Conservation (phyloP, 805 yeast genomes). For the Kluyveromyces wickerhamii region DNA sequence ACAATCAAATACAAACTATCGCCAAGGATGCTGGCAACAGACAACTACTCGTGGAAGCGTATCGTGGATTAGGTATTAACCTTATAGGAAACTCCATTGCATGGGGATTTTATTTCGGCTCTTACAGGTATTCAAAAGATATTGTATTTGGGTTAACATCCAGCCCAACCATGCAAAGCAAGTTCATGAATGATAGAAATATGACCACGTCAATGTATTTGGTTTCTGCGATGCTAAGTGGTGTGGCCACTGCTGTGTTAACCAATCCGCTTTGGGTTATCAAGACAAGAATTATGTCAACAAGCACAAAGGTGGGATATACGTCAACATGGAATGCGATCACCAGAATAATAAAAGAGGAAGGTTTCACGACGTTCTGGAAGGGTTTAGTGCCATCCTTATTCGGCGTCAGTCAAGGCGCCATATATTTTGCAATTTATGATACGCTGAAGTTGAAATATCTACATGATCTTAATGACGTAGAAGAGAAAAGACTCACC, state of each 20-base stretch:
- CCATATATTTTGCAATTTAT: constrained; percentile 78
- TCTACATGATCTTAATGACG: constrained; percentile 14
- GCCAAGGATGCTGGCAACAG: constrained; percentile 10
- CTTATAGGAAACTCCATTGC: constrained; percentile 76
- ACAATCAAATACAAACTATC: constrained; percentile 23
- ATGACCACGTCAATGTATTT: constrained; percentile 41
- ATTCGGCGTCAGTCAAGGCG: constrained; percentile 81
- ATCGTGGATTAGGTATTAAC: constrained; percentile 77
- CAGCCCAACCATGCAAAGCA: constrained; percentile 7
- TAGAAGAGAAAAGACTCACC: constrained; percentile 27
- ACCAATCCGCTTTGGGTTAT: constrained; percentile 96
- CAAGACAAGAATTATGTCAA: constrained; percentile 78
- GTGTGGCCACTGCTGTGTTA: constrained; percentile 59
- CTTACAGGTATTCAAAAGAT: constrained; percentile 59
- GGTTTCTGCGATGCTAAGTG: constrained; percentile 58
- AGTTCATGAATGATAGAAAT: constrained; percentile 23
- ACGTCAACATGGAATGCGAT: constrained; percentile 51
- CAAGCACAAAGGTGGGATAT: constrained; percentile 32
- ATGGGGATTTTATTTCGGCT: constrained; percentile 82
- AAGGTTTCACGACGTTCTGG: constrained; percentile 55
- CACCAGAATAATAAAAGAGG: constrained; percentile 37
- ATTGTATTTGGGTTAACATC: constrained; percentile 17
- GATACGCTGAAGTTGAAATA: constrained; percentile 56
- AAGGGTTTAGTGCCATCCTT: constrained; percentile 68
- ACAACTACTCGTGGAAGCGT: constrained; percentile 31